Evolutionary conservation across 2,329 filamentous ascomycete species (phyloP).

Genomic region (Grosmannia huntii): DNA sequence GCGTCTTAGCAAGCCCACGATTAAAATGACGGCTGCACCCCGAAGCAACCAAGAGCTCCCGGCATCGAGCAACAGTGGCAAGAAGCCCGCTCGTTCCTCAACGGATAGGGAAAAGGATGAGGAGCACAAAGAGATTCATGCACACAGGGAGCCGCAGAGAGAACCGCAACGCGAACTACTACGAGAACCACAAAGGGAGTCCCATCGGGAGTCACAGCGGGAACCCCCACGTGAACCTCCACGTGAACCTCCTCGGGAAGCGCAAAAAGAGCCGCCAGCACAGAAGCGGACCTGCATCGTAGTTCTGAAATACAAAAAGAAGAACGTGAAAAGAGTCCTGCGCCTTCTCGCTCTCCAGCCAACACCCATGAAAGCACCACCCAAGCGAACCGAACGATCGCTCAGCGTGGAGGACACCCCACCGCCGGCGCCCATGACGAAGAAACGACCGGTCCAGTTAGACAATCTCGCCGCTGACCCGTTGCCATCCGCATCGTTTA

Average conservation of each 20-base stretch:
- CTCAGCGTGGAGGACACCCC: conserved; percentile 26
- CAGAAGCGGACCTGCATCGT: conserved; percentile 23
- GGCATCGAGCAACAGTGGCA: conserved; percentile 20
- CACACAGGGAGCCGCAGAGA: background rate
- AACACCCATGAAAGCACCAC: conserved; percentile 22
- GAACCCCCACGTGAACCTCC: conserved; percentile 9
- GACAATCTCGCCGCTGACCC: conserved; percentile 15
- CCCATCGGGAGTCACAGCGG: background rate
- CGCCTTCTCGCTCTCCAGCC: conserved; percentile 33
- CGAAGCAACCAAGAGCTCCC: conserved; percentile 18
- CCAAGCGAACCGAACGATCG: conserved; percentile 26
- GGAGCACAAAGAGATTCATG: background rate
- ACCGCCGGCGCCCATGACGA: conserved; percentile 24
- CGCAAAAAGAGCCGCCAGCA: background rate
- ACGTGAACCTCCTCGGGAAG: background rate
- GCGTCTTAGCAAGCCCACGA: conserved; percentile 19
- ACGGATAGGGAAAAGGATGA: conserved; percentile 7
- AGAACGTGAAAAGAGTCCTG: conserved; percentile 28
- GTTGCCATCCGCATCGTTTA: conserved; percentile 17
- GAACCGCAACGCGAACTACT: background rate
- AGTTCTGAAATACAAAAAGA: conserved; percentile 35
- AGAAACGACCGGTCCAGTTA: conserved; percentile 34
- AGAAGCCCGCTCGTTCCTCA: conserved; percentile 21
- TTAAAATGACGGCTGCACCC: conserved; percentile 13
- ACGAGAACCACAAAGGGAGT: background rate